phyloP scores from a whole-genome alignment of 2,329 filamentous ascomycete genomes.

The Fusarium staphyleae region DNA sequence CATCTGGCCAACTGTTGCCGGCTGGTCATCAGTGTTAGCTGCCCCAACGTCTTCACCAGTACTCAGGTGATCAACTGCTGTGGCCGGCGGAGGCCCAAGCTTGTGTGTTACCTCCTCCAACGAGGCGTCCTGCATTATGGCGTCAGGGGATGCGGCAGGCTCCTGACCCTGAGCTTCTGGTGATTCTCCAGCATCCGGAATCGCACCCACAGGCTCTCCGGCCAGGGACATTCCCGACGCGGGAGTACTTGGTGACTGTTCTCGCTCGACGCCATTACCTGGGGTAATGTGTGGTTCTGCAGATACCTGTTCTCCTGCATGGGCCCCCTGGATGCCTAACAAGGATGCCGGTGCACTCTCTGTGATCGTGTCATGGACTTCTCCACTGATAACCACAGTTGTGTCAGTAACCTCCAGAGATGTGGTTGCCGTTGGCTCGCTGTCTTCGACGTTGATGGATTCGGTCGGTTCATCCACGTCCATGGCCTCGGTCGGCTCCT shows the following conservation, averaged over 20 bases:
- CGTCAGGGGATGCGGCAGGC: constrained; percentile 19
- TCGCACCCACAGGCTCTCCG: constrained; percentile 4
- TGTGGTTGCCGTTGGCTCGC: constrained; percentile 4
- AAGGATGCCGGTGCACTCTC: constrained; percentile 6
- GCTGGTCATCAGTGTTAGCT: constrained; percentile 12
- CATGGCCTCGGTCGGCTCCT: constrained; percentile 30
- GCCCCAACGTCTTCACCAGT: constrained; percentile 2
- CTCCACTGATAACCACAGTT: constrained; percentile 12
- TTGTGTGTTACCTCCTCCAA: constrained; percentile 6
- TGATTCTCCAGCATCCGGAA: not conserved
- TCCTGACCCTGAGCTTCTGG: constrained; percentile 10
- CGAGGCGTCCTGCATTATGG: constrained; percentile 25
- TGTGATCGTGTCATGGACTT: constrained; percentile 10
- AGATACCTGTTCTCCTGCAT: constrained; percentile 8
- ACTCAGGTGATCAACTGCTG: constrained; percentile 3
- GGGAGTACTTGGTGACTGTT: constrained; percentile 3
- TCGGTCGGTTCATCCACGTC: constrained; percentile 29
- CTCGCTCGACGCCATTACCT: constrained; percentile 13
- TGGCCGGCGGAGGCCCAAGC: constrained; percentile 4
- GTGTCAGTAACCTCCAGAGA: constrained; percentile 18
- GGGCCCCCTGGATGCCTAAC: constrained; percentile 1
- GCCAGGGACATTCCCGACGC: constrained; percentile 5
- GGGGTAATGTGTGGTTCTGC: constrained; percentile 13
- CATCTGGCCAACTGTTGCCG: constrained; percentile 26
- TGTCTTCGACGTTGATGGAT: not conserved